These are phyloP conservation scores for Colletotrichum liaoningense DNA, from an alignment of 2,329 filamentous ascomycete species.

Conservation along the genomic window DNA sequence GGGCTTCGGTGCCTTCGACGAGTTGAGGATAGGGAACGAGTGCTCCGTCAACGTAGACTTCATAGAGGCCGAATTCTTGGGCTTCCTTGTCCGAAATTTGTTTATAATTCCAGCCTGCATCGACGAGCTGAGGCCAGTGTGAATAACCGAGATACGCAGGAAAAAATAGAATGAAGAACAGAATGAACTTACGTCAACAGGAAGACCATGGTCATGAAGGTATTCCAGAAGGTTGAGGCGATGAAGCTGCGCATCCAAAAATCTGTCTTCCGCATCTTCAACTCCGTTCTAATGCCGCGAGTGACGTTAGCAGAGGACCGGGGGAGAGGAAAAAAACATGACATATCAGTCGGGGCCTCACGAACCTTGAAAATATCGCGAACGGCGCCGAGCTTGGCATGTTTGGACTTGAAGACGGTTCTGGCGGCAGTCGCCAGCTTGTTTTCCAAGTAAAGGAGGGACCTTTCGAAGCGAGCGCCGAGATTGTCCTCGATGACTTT, in stretches of 20 bases:
- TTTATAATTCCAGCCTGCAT: conserved; percentile 59
- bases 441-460: conserved; percentile 44
- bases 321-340: conserved; percentile 35
- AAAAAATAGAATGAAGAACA: not conserved
- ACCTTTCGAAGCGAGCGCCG: conserved; percentile 44
- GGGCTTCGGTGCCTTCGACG: conserved; percentile 51
- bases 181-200: conserved; percentile 59
- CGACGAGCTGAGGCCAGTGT: conserved; percentile 48
- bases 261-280: conserved; percentile 52
- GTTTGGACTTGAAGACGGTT: conserved; percentile 49
- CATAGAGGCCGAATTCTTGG: conserved; percentile 57
- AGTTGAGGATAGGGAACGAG: conserved; percentile 59
- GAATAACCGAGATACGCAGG: conserved; percentile 35
- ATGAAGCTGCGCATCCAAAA: conserved; percentile 58
- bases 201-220: conserved; percentile 56
- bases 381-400: conserved; percentile 50
- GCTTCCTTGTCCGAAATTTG: conserved; percentile 57
- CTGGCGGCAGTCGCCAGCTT: conserved; percentile 42
- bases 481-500: conserved; percentile 63
- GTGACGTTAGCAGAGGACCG: conserved; percentile 26
- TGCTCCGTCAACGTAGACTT: conserved; percentile 52
- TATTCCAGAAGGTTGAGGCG: conserved; percentile 58
- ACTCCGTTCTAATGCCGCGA: conserved; percentile 47
- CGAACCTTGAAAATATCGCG: conserved; percentile 53
- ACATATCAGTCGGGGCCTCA: conserved; percentile 32